Percentiles rank a stretch among this genome's conserved stretches.
Evolutionary conservation across 306 rosid species (phyloP).

Genomic region (Urtica urens): DNA sequence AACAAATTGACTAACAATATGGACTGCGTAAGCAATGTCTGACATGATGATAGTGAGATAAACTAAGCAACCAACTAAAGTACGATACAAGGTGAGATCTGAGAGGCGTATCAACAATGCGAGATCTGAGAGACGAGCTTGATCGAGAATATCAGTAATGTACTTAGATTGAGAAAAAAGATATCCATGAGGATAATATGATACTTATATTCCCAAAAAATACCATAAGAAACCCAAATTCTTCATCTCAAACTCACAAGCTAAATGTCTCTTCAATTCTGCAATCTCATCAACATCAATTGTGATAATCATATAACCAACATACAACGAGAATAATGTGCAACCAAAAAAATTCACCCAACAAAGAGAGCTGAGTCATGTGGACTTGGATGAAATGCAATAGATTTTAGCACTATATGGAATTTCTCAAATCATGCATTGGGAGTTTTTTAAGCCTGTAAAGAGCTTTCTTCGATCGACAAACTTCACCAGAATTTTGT

Average conservation of each 20-base stretch:
- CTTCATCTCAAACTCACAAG: neutral
- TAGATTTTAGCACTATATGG: too few species aligned
- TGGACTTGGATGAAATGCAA: neutral
- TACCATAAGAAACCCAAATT: neutral
- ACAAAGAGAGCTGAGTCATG: neutral
- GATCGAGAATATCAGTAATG: neutral
- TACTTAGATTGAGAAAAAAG: neutral
- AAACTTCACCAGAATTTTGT: neutral
- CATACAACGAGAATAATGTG: too few species aligned
- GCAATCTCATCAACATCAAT: neutral
- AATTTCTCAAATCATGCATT: neutral
- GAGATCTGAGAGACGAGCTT: neutral
- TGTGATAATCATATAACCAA: neutral
- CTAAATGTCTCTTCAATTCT: neutral
- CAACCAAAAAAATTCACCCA: neutral
- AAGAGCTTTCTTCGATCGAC: neutral
- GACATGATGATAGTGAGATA: neutral
- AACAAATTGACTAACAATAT: neutral
- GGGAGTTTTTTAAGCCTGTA: neutral
- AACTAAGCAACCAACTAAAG: neutral
- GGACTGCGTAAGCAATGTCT: too few species aligned
- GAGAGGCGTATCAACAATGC: neutral
- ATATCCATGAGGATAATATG: neutral
- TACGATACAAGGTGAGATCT: neutral
- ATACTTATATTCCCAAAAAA: neutral